phyloP scores from a whole-genome alignment of 148 eudicot genomes.

The Tetragonia tetragonoides region DNA sequence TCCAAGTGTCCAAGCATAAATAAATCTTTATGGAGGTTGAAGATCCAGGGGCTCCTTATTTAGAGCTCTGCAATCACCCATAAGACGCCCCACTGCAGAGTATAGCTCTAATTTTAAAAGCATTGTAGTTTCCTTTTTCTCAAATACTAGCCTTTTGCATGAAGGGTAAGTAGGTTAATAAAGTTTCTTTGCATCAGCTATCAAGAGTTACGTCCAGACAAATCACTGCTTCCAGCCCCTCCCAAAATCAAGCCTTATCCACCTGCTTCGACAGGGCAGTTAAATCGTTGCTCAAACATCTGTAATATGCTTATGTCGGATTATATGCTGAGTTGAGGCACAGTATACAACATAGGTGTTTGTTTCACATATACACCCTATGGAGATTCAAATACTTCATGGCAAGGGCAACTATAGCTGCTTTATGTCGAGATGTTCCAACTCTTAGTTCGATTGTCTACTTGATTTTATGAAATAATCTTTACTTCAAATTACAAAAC shows the following conservation, averaged over 20 bases:
- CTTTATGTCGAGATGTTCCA: not conserved
- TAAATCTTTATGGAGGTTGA: not conserved
- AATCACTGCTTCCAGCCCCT: not conserved
- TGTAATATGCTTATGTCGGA: not conserved
- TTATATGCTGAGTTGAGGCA: not conserved
- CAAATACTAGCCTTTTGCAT: not conserved
- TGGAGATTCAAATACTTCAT: not conserved
- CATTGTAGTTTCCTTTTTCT: not conserved
- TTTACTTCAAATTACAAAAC: not conserved
- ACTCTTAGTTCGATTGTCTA: not conserved
- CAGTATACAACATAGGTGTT: not conserved
- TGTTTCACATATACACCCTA: not conserved
- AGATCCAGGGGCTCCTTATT: not conserved
- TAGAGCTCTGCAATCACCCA: not conserved
- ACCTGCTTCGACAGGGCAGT: not conserved
- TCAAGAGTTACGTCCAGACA: not conserved
- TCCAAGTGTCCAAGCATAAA: conserved; percentile 1
- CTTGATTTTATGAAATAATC: not conserved
- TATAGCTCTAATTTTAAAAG: not conserved
- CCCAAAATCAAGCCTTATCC: conserved; percentile 1
- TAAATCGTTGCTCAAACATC: not conserved
- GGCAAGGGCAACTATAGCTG: not conserved
- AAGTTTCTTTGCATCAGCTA: not conserved
- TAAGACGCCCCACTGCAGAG: not conserved
- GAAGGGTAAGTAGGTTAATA: not conserved